Conservation (phyloP, 2,329 filamentous ascomycete genomes). For the Ceratocystis harringtonii region DNA sequence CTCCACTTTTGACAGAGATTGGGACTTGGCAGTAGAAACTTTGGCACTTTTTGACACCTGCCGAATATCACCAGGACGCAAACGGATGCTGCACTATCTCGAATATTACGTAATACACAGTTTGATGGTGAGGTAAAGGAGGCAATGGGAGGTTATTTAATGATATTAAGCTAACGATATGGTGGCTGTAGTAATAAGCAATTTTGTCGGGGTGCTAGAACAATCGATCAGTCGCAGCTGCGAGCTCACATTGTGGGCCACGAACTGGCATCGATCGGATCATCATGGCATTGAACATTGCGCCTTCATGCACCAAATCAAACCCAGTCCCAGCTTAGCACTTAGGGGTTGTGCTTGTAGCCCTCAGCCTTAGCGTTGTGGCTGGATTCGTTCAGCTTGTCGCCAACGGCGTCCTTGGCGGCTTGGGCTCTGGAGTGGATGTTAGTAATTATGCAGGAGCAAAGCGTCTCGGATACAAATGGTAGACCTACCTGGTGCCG, state of each 20-base stretch:
- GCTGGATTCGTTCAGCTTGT: conserved; percentile 32
- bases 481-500: conserved; percentile 35
- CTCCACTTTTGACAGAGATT: background rate
- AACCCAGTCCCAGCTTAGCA: no score
- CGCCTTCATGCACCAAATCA: background rate
- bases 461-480: background rate
- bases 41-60: background rate
- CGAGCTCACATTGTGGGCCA: background rate
- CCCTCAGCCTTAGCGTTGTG: conserved; percentile 31
- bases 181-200: background rate
- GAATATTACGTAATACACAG: background rate
- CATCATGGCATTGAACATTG: background rate
- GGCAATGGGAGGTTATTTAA: no score
- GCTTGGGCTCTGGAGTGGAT: conserved; percentile 27
- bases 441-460: conserved; percentile 19
- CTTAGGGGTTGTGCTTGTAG: conserved; percentile 26
- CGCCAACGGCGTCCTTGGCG: conserved; percentile 34
- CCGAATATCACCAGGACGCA: background rate
- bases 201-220: background rate
- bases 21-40: background rate
- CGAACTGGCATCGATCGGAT: background rate
- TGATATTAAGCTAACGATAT: background rate
- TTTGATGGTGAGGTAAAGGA: background rate
- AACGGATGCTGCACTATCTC: no score
- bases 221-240: background rate